Percentiles rank a stretch among this genome's conserved stretches.
Evolutionary conservation across 2,329 filamentous ascomycete genomes (phyloP).

Genomic region (Ophiostoma sp.): DNA sequence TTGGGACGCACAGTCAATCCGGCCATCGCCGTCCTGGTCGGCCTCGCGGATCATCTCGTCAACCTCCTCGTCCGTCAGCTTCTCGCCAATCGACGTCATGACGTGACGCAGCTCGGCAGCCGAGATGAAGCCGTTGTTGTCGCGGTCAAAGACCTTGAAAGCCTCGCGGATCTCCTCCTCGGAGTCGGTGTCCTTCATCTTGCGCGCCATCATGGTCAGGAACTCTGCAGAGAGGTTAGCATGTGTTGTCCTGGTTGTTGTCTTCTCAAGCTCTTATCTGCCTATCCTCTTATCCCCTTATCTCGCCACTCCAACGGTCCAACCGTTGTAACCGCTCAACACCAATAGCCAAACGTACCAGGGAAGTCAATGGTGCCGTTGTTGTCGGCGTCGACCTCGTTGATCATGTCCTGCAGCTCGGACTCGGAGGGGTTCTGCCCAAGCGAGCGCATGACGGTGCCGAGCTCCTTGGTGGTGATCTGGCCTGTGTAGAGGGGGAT

Average conservation of each 20-base stretch:
- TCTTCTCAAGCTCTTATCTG: neutral
- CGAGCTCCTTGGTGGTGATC: slow-evolving; percentile 88
- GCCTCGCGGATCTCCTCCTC: slow-evolving; percentile 89
- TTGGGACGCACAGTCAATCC: slow-evolving; percentile 78
- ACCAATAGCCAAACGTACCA: slow-evolving; percentile 54
- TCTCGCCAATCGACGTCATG: slow-evolving; percentile 91
- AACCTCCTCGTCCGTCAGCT: slow-evolving; percentile 86
- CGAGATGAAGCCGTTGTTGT: slow-evolving; percentile 91
- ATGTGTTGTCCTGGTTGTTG: neutral
- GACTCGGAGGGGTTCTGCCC: slow-evolving; percentile 89
- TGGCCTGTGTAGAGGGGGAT: slow-evolving; percentile 59
- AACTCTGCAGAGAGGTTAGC: slow-evolving; percentile 60
- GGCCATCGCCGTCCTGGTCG: slow-evolving; percentile 84
- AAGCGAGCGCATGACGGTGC: slow-evolving; percentile 86
- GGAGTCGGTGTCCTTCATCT: slow-evolving; percentile 92
- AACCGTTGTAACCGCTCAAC: neutral
- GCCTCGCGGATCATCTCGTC: slow-evolving; percentile 93
- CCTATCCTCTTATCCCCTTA: neutral
- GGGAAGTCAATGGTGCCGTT: slow-evolving; percentile 91
- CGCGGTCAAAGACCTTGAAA: slow-evolving; percentile 80
- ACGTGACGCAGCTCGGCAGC: slow-evolving; percentile 85
- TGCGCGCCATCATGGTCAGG: slow-evolving; percentile 89
- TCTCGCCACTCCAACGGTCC: neutral
- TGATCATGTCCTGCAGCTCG: slow-evolving; percentile 91
- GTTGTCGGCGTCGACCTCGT: slow-evolving; percentile 90